A percentile compares a stretch with the other conserved stretches of the same genome.
Conservation (phyloP, 306 rosid genomes). For the Medicago truncatula region DNA sequence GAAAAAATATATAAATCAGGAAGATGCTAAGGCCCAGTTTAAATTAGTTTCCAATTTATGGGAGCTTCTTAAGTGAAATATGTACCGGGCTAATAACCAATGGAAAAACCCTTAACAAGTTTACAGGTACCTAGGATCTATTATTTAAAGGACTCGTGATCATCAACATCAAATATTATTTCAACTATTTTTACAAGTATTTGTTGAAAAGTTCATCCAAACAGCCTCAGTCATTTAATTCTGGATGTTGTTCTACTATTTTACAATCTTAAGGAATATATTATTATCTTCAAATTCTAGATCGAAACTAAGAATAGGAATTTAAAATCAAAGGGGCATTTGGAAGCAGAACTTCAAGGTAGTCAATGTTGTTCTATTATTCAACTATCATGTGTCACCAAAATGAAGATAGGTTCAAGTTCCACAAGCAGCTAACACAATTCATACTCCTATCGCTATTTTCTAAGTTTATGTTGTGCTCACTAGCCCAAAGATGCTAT, state of each 20-base stretch:
- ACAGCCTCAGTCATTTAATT: not conserved
- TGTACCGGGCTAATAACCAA: not conserved
- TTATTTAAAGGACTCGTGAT: not conserved
- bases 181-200: not conserved
- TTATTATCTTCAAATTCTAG: not conserved
- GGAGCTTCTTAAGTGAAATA: not conserved
- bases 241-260: not conserved
- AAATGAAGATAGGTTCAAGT: not conserved
- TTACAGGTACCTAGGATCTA: not conserved
- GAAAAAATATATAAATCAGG: not conserved
- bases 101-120: not conserved
- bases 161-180: not conserved
- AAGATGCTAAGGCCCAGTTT: not conserved
- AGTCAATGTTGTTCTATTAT: too few relatives aligned
- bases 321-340: not conserved
- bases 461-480: not conserved
- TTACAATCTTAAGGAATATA: not conserved
- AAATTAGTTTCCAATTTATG: not conserved
- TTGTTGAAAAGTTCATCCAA: not conserved
- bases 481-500: slow-evolving; percentile 11
- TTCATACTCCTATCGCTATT: not conserved
- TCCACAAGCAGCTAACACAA: not conserved
- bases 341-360: slow-evolving; percentile 10
- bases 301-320: slow-evolving; percentile 1
- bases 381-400: not conserved